Conservation (phyloP, 2,329 filamentous ascomycete species). For the Scleromitrula shiraiana region DNA sequence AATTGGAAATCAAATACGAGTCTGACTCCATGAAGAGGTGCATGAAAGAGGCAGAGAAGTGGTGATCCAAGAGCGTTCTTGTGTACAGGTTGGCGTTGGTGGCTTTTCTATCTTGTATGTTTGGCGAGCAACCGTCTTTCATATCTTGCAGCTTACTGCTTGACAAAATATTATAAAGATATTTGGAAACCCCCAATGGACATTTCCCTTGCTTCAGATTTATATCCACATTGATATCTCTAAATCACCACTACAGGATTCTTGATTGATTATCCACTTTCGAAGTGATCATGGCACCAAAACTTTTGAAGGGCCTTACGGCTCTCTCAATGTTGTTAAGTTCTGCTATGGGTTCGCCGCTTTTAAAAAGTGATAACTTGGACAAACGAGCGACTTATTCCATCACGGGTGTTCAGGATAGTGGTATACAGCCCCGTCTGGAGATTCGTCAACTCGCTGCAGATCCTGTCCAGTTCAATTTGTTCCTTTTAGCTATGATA, state of each 20-base stretch:
- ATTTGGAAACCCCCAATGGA: too few species aligned
- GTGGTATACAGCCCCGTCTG: constrained; percentile 37
- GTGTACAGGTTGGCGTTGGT: background rate
- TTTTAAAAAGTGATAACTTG: background rate
- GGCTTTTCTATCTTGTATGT: background rate
- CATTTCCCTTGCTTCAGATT: too few species aligned
- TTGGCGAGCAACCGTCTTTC: background rate
- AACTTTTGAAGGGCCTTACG: background rate
- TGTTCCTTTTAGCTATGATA: constrained; percentile 67
- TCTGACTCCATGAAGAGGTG: background rate
- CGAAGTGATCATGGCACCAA: background rate
- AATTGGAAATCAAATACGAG: constrained; percentile 3
- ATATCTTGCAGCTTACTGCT: background rate
- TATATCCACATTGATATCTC: too few species aligned
- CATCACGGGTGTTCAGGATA: constrained; percentile 4
- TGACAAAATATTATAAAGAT: background rate
- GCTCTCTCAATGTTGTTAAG: background rate
- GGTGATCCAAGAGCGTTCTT: background rate
- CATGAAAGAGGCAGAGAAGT: background rate
- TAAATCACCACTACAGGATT: background rate
- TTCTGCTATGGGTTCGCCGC: background rate
- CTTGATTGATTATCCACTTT: background rate
- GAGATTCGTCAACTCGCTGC: constrained; percentile 60
- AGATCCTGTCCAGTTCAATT: constrained; percentile 56
- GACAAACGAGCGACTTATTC: constrained; percentile 2